Base-by-base conservation (phyloP, 1,284 basidiomycete genomes). In the Cryptococcus amylolentus region DNA sequence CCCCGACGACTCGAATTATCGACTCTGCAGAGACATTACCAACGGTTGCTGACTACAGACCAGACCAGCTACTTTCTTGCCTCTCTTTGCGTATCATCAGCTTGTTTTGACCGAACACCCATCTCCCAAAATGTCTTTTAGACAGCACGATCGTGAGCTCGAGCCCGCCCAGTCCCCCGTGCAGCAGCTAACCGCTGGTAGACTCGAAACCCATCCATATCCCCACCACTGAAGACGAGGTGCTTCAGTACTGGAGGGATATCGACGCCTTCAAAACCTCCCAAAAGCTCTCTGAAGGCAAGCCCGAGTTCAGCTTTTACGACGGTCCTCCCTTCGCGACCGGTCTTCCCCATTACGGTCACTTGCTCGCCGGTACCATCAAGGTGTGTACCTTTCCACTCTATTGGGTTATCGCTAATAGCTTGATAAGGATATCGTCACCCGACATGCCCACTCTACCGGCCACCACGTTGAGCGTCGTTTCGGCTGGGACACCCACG, bases 401-500 rank as follows among this genome's bases (percentile, higher is more conserved):
- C 7, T 8, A 43, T 10, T 28, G 18, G 3, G 13, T 10, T 3
- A 16, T 9, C 4, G n/a, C 51, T 44, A 37, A 43, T 27, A 16
- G 3, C n/a, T 20, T 18, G 39, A 20, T 16, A 61, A 94, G 91
- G 94, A 97, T 75, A 93, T 97, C 70, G 91, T 97, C 57, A 97
- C 94, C 48, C 84, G 94, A 60, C 91, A 96, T 80, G 95, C 95
- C 3, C 88, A 91, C 75, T 88, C 91, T 41, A 95, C 89, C 51
- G 96, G 96, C 12, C 88, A 87, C 79, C 89, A 98, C 73, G 96
- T 99, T 67, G 86, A 88, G 62, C 88, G 96, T 60, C 86, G 96
- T 53, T 98, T 98, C 76, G 96, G 96, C 52, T 99, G 96, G 96
- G 96, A 99, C 79, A 98, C 95, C 28, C 96, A 98, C 79, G 96